Evolutionary conservation across 1,284 basidiomycete genomes (phyloP).

Genomic region (Rhodotorula sp.): DNA sequence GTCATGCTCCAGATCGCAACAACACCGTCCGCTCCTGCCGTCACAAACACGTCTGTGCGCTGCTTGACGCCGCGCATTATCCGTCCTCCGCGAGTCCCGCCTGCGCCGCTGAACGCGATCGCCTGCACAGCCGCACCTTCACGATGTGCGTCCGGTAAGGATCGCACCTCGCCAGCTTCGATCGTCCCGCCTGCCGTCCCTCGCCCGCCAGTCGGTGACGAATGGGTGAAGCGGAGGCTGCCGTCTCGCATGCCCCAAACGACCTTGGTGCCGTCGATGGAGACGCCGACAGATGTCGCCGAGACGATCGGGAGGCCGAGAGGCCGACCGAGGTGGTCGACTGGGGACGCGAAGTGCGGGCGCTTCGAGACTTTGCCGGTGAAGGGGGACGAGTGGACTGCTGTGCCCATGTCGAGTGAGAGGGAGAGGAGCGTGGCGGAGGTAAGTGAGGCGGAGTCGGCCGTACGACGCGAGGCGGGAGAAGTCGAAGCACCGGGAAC

Average conservation of each 20-base stretch:
- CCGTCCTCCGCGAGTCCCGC: background rate
- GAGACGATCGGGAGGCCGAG: conserved; percentile 22
- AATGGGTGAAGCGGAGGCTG: conserved; percentile 22
- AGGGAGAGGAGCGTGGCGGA: conserved; percentile 29
- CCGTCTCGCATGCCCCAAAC: conserved; percentile 43
- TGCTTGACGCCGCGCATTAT: background rate
- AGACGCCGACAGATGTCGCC: conserved; percentile 22
- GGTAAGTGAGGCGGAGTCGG: background rate
- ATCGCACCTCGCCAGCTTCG: conserved; percentile 16
- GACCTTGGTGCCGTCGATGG: conserved; percentile 29
- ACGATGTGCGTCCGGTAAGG: conserved; percentile 8
- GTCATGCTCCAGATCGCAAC: conserved; percentile 31
- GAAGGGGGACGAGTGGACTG: conserved; percentile 40
- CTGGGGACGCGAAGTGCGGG: conserved; percentile 34
- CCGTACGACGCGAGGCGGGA: background rate
- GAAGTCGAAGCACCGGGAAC: background rate
- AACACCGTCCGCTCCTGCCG: conserved; percentile 31
- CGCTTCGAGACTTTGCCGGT: conserved; percentile 39
- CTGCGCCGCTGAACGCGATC: conserved; percentile 19
- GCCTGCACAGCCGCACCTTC: conserved; percentile 10
- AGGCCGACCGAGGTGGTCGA: conserved; percentile 35
- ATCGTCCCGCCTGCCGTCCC: conserved; percentile 12
- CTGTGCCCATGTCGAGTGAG: conserved; percentile 31
- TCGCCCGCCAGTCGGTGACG: background rate
- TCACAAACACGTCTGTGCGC: conserved; percentile 25